phyloP scores from a whole-genome alignment of 345 rosid species.

The Aquilaria sinensis region DNA sequence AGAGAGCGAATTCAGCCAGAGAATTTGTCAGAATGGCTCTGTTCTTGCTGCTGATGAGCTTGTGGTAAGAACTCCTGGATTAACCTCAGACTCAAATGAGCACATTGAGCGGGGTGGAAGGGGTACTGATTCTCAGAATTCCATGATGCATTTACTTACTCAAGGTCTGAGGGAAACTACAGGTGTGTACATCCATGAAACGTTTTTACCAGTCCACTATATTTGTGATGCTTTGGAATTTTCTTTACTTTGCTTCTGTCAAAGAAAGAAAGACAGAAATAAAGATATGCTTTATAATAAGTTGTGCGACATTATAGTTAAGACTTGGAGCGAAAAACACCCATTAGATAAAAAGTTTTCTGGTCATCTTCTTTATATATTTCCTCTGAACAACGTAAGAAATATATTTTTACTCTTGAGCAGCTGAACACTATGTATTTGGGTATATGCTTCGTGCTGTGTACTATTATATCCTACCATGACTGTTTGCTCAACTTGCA shows the following conservation, averaged over 20 bases:
- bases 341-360: too few relatives aligned
- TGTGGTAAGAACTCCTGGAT: conserved; percentile 9
- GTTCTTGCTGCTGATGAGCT: conserved; percentile 28
- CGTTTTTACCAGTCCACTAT: not conserved
- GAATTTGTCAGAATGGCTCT: conserved; percentile 37
- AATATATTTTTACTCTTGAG: not conserved
- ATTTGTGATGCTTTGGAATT: not conserved
- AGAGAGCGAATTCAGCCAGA: conserved; percentile 28
- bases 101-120: conserved; percentile 5
- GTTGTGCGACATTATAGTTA: too few relatives aligned
- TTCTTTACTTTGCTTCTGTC: too few relatives aligned
- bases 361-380: too few relatives aligned
- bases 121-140: conserved; percentile 18
- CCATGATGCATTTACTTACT: conserved; percentile 19
- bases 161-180: conserved; percentile 37
- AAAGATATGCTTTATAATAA: too few relatives aligned
- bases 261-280: too few relatives aligned
- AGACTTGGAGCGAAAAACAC: too few relatives aligned
- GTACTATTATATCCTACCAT: conserved; percentile 1
- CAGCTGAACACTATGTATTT: not conserved
- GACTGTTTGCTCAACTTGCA: not conserved
- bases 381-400: too few relatives aligned
- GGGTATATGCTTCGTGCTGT: not conserved
- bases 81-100: conserved; percentile 11
- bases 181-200: conserved; percentile 30